Conservation (phyloP, 2,329 filamentous ascomycete genomes). For the Fusarium pilosicola region DNA sequence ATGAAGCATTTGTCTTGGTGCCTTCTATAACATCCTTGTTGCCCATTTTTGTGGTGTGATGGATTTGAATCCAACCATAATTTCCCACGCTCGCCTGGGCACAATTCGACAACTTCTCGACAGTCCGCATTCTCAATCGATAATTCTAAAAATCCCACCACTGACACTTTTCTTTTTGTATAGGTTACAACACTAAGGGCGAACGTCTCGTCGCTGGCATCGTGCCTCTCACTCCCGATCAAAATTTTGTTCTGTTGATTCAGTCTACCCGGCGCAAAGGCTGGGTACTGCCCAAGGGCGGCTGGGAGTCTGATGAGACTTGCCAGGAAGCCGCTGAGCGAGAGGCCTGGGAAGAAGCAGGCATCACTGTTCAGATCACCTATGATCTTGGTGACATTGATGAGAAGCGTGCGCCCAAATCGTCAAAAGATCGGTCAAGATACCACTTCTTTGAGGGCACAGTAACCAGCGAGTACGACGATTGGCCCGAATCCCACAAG, state of each 20-base stretch:
- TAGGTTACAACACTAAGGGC: slow-evolving; percentile 92
- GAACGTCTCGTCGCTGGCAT: slow-evolving; percentile 95
- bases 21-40: not conserved
- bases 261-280: slow-evolving; percentile 90
- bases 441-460: slow-evolving; percentile 89
- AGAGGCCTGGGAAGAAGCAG: slow-evolving; percentile 98
- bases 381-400: slow-evolving; percentile 87
- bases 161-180: slow-evolving; percentile 38
- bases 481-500: slow-evolving; percentile 96
- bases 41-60: slow-evolving; percentile 9
- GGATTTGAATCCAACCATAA: not conserved
- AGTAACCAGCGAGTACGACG: slow-evolving; percentile 84
- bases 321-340: slow-evolving; percentile 85
- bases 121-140: not conserved
- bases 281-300: slow-evolving; percentile 97
- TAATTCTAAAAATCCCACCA: slow-evolving; percentile 2
- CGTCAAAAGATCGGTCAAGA: slow-evolving; percentile 68
- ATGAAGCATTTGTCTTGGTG: slow-evolving; percentile 1
- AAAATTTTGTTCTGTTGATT: slow-evolving; percentile 89
- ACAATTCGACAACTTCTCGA: not conserved
- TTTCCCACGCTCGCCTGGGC: slow-evolving; percentile 7
- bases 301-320: slow-evolving; percentile 95
- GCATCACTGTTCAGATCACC: slow-evolving; percentile 85
- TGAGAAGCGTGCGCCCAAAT: slow-evolving; percentile 84
- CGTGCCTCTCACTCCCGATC: slow-evolving; percentile 87